Evolutionary conservation across 192 early-diverging fungal species (phyloP), one percentile per base, ranked within the genome.

Genomic region (Piromyces finnis): DNA sequence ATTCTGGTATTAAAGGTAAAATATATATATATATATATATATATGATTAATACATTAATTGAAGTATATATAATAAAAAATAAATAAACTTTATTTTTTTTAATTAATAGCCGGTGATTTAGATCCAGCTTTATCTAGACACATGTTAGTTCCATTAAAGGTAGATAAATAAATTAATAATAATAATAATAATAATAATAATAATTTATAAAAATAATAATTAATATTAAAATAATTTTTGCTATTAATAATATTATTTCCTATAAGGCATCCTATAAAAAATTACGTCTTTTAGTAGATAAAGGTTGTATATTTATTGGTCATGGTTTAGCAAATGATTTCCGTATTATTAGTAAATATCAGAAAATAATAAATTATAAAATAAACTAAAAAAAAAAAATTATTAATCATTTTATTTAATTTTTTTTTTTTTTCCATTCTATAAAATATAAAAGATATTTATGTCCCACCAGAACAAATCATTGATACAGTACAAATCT

Each of bases 401-500:
- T n/a, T n/a, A n/a, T n/a, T n/a, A n/a, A n/a, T n/a, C n/a, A n/a
- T n/a, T n/a, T n/a, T n/a, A n/a, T n/a, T n/a, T n/a, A n/a, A n/a
- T n/a, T n/a, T n/a, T n/a, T n/a, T n/a, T n/a, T n/a, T 15, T 39
- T 39, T 39, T 15, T 39, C 7, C 7, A 39, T 39, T 15, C 1
- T 15, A 39, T 15, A 39, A 39, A 39, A 39, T 15, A 39, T 12
- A 15, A 15, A 15, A 94, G 93, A 98, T 83, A 94, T 98, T 18
- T 82, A 93, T 12, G 92, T 97, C 2, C 96, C 96, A 4, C 88
- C 92, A 4, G 89, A 85, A 27, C 95, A 96, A 82, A 91, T 96
- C 28, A 93, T 95, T 51, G 97, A 99, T 81, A 99, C 96, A 0
- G 95, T 97, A n/a, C 92, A 94, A 78, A 88, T 99, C 51, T 99